Percentiles rank a stretch among this genome's conserved stretches.
These are phyloP conservation scores for Selaginella moellendorffii DNA, from an alignment of 75 land plant species.

Conservation along the genomic window DNA sequence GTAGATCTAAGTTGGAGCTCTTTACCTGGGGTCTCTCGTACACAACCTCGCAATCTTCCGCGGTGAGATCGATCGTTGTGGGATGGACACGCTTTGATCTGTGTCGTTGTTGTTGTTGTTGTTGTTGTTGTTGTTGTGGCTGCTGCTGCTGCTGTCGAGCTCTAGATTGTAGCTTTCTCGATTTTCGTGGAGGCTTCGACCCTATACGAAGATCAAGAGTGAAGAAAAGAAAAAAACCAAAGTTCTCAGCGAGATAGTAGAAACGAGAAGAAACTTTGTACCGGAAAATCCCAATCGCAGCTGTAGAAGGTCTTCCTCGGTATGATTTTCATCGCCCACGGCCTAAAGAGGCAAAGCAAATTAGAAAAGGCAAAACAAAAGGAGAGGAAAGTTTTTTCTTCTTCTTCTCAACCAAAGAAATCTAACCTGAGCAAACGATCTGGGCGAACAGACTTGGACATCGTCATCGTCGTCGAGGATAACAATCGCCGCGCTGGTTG, in stretches of 20 bases:
- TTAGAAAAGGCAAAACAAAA: too few species aligned
- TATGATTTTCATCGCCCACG: not conserved
- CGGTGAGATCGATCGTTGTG: constrained; percentile 3
- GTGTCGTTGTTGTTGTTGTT: not conserved
- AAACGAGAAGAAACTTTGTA: not conserved
- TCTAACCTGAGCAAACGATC: constrained; percentile 7
- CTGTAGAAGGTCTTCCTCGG: not conserved
- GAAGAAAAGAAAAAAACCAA: not conserved
- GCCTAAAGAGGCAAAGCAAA: too few species aligned
- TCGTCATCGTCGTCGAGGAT: constrained; percentile 6
- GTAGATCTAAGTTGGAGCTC: not conserved
- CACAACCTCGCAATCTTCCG: constrained; percentile 6
- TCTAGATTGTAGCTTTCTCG: not conserved
- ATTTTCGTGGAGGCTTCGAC: not conserved
- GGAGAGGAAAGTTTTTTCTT: too few species aligned
- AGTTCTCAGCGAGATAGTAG: not conserved
- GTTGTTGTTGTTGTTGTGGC: not conserved
- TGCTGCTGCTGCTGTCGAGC: not conserved
- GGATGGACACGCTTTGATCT: not conserved
- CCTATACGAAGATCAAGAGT: not conserved
- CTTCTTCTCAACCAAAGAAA: not conserved
- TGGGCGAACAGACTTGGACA: constrained; percentile 1
- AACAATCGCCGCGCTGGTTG: not conserved
- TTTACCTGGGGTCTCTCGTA: not conserved
- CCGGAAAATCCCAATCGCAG: not conserved